Base-by-base conservation (phyloP, 2,329 filamentous ascomycete species). In the Colletotrichum incanum region DNA sequence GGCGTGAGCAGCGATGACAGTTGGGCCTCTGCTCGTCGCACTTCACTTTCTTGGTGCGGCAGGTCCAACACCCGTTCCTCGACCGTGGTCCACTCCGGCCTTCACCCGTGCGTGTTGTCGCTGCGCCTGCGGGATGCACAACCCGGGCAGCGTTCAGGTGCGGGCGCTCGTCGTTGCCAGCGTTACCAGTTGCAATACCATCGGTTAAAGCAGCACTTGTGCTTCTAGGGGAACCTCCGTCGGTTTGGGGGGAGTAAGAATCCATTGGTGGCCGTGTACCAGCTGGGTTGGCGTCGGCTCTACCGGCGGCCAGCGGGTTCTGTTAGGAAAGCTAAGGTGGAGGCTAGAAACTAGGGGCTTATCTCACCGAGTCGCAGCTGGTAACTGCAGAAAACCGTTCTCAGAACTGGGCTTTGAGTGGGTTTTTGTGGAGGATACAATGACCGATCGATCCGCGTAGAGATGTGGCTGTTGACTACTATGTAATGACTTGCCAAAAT, bases 41-140 rank as follows among this genome's bases (percentile, higher is more conserved):
- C 43, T 80, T 80, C 34, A 79, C 78, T 67, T 80, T 80, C 62
- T 79, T 80, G 5, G 74, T 71, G 50, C 79, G 76, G 56, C 78
- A 80, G 0, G 79, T 80, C 75, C 75, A 77, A 47, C 73, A 79
- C 3, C 72, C 72, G 28, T 55, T 72, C 52, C 65, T 68, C 8
- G 72, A 72, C 34, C 72, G 69, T 28, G 72, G 70, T 55, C 72
- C 72, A 61, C 72, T 74, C 43, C 69, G 72, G 56, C 71, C 71
- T 49, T 71, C 67, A 16, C 64, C 68, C n/a, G 50, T 63, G 50
- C 45, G 61, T 37, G 49, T 18, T 49, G 20, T 37, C 23, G 59
- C 52, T 28, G 55, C 23, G 26, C 55, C 45, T 16, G 66, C 37
- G 54, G 66, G 43, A 54, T 41, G 43, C 60, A 34, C 7, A 37